Evolutionary conservation across 140 eudicot genomes (phyloP).

Genomic region (Erigeron philadelphicus): DNA sequence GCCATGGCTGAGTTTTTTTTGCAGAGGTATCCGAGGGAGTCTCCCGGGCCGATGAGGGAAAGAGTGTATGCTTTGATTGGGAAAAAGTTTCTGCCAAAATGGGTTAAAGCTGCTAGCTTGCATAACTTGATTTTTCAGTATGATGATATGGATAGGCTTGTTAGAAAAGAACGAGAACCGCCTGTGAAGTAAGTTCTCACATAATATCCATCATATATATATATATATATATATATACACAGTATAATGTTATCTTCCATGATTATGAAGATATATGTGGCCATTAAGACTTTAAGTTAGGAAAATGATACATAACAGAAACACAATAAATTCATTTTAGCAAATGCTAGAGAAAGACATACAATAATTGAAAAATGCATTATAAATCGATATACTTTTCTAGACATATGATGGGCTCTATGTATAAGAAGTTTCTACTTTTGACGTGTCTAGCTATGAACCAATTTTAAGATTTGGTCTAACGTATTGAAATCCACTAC

Average conservation of each 20-base stretch:
- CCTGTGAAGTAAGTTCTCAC: slow-evolving; percentile 71
- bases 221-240: too few relatives aligned
- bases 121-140: slow-evolving; percentile 75
- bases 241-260: not conserved
- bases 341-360: too few relatives aligned
- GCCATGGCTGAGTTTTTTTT: slow-evolving; percentile 86
- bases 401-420: too few relatives aligned
- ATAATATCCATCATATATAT: not conserved
- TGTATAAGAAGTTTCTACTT: too few relatives aligned
- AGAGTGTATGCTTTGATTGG: slow-evolving; percentile 87
- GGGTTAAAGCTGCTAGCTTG: slow-evolving; percentile 96
- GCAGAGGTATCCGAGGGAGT: slow-evolving; percentile 95
- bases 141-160: slow-evolving; percentile 80
- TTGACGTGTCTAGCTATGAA: too few relatives aligned
- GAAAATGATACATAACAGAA: too few relatives aligned
- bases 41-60: slow-evolving; percentile 99
- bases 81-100: slow-evolving; percentile 80
- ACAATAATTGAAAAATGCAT: too few relatives aligned
- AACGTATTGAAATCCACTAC: too few relatives aligned
- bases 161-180: slow-evolving; percentile 75
- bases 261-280: not conserved
- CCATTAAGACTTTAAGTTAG: too few relatives aligned
- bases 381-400: too few relatives aligned
- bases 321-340: too few relatives aligned
- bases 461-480: too few relatives aligned